Percentiles rank a stretch among this genome's conserved stretches.
Evolutionary conservation across 345 rosid species (phyloP).

Genomic region (Crucihimalaya himalaica): DNA sequence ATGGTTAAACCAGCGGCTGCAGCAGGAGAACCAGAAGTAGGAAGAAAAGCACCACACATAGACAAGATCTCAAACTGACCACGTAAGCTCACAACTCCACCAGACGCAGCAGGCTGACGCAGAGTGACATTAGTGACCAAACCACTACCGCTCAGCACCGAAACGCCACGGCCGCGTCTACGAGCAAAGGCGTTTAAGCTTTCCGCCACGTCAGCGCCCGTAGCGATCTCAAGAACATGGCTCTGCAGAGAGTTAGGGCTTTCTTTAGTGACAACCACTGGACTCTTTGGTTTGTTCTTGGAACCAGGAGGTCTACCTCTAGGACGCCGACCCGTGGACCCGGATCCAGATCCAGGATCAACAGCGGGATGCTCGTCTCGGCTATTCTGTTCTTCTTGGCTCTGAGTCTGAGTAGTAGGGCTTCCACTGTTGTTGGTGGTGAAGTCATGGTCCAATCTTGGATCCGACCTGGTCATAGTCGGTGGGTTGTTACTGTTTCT

Average conservation of each 20-base stretch:
- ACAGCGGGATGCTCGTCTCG: conserved; percentile 41
- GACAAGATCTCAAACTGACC: conserved; percentile 94
- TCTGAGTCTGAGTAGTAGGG: conserved; percentile 42
- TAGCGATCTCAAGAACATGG: conserved; percentile 78
- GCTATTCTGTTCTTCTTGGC: conserved; percentile 59
- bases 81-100: conserved; percentile 66
- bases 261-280: conserved; percentile 76
- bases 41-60: conserved; percentile 73
- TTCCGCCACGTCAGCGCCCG: conserved; percentile 72
- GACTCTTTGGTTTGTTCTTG: conserved; percentile 77
- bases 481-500: conserved; percentile 42
- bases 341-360: conserved; percentile 39
- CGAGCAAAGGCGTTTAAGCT: conserved; percentile 65
- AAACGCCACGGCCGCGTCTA: conserved; percentile 76
- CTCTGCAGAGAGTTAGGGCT: conserved; percentile 82
- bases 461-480: conserved; percentile 45
- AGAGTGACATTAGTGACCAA: conserved; percentile 72
- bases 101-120: conserved; percentile 72
- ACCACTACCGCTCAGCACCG: conserved; percentile 80
- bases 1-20: conserved; percentile 78
- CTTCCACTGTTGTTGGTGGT: conserved; percentile 46
- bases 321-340: conserved; percentile 63
- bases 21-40: conserved; percentile 63
- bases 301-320: conserved; percentile 93
- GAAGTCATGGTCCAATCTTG: conserved; percentile 62